These are phyloP conservation scores for Dendrobium officinale DNA, from an alignment of 106 monocot genomes.

Conservation along the genomic window DNA sequence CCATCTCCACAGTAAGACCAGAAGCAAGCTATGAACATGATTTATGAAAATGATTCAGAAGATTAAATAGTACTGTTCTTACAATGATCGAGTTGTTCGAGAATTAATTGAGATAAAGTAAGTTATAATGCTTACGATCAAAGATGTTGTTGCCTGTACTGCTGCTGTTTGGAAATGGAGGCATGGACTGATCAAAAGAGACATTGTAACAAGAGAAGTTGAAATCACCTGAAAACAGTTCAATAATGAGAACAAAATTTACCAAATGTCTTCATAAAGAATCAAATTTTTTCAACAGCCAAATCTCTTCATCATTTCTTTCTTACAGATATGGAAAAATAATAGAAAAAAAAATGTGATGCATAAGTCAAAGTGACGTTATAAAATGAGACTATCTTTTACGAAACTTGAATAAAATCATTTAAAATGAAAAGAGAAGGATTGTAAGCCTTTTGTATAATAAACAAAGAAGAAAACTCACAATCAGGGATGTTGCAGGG, in stretches of 20 bases:
- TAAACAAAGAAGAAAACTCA: slow-evolving; percentile 6
- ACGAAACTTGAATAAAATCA: too few relatives aligned
- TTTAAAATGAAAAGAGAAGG: too few relatives aligned
- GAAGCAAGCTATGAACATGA: slow-evolving; percentile 25
- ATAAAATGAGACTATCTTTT: too few relatives aligned
- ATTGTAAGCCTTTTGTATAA: too few relatives aligned
- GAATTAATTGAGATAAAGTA: too few relatives aligned
- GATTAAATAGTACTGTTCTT: not conserved
- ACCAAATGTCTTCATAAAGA: too few relatives aligned
- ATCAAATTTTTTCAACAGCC: too few relatives aligned
- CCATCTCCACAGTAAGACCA: slow-evolving; percentile 34
- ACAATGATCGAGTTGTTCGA: too few relatives aligned
- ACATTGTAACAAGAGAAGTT: slow-evolving; percentile 22
- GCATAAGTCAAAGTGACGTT: too few relatives aligned
- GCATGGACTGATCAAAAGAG: not conserved
- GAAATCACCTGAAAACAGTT: slow-evolving; percentile 15
- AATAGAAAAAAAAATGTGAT: too few relatives aligned
- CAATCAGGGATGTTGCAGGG: slow-evolving; percentile 41
- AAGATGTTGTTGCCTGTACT: not conserved
- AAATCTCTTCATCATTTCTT: too few relatives aligned
- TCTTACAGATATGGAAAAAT: too few relatives aligned
- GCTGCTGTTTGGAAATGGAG: not conserved
- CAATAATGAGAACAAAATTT: not conserved
- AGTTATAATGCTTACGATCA: not conserved
- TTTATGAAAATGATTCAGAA: not conserved